These are phyloP conservation scores for Parascedosporium putredinis DNA, from an alignment of 2,329 filamentous ascomycete genomes.

Conservation along the genomic window DNA sequence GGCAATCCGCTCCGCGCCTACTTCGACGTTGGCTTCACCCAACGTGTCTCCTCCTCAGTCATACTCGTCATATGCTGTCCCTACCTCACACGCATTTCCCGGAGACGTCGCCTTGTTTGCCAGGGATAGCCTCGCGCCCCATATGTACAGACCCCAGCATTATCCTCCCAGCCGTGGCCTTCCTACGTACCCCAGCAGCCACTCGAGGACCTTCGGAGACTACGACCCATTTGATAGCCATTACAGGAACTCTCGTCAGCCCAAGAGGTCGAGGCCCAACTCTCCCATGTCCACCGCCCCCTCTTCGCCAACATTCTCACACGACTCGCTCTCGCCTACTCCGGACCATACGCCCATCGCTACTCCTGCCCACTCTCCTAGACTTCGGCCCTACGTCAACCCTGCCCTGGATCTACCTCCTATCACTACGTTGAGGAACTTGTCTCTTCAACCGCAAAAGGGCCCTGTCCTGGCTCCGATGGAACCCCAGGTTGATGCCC, in stretches of 20 bases:
- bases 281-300: slow-evolving; percentile 93
- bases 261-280: slow-evolving; percentile 85
- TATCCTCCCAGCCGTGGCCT: slow-evolving; percentile 35
- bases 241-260: slow-evolving; percentile 56
- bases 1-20: slow-evolving; percentile 79
- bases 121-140: slow-evolving; percentile 47
- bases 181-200: not conserved
- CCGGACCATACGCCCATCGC: slow-evolving; percentile 98
- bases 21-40: slow-evolving; percentile 78
- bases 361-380: slow-evolving; percentile 89
- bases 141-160: slow-evolving; percentile 31
- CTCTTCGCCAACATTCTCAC: slow-evolving; percentile 91
- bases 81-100: slow-evolving; percentile 26
- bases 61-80: slow-evolving; percentile 59
- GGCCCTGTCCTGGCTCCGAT: slow-evolving; percentile 48
- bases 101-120: slow-evolving; percentile 50
- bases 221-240: slow-evolving; percentile 74
- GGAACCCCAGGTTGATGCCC: slow-evolving; percentile 42
- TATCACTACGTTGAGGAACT: slow-evolving; percentile 55
- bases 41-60: slow-evolving; percentile 93
- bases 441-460: slow-evolving; percentile 39
- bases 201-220: slow-evolving; percentile 36
- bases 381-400: slow-evolving; percentile 63
- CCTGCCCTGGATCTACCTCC: slow-evolving; percentile 65
- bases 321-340: slow-evolving; percentile 89